These are phyloP conservation scores for Adansonia rubrostipa DNA, from an alignment of 441 rosid species.

Conservation along the genomic window DNA sequence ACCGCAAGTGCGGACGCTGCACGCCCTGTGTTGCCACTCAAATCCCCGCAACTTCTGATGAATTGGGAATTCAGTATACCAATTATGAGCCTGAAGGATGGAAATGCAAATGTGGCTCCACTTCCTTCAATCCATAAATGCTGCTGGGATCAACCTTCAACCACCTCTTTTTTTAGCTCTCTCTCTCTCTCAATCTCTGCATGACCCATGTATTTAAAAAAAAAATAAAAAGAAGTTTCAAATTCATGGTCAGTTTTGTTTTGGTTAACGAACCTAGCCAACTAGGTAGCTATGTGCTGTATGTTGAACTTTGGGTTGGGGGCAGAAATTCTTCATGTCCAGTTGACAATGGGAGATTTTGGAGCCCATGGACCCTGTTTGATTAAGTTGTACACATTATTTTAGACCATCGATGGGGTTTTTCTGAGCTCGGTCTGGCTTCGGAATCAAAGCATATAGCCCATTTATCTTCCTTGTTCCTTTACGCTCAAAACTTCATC, in stretches of 20 bases:
- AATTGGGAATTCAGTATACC: background rate
- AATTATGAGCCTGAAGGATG: slow-evolving; percentile 29
- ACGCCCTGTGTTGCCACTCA: slow-evolving; percentile 19
- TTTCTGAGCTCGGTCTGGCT: background rate
- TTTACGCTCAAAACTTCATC: background rate
- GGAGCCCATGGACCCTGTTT: background rate
- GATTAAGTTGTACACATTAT: background rate
- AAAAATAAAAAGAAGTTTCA: background rate
- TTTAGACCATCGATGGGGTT: background rate
- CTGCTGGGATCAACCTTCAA: background rate
- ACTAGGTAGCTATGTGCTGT: background rate
- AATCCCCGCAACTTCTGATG: slow-evolving; percentile 19
- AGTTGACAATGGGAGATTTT: background rate
- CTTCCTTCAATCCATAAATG: slow-evolving; percentile 23
- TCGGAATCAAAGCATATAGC: background rate
- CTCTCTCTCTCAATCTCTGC: background rate
- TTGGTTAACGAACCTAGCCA: background rate
- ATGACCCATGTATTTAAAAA: background rate
- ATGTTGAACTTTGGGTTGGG: background rate
- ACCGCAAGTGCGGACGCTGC: slow-evolving; percentile 22
- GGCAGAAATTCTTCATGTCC: background rate
- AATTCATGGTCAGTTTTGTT: background rate
- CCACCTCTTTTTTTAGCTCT: background rate
- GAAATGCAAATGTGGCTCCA: slow-evolving; percentile 28
- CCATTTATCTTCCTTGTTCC: background rate